Percentiles rank a stretch among this genome's conserved stretches.
phyloP scores from a whole-genome alignment of 2,329 filamentous ascomycete species.

The Cytospora mali region DNA sequence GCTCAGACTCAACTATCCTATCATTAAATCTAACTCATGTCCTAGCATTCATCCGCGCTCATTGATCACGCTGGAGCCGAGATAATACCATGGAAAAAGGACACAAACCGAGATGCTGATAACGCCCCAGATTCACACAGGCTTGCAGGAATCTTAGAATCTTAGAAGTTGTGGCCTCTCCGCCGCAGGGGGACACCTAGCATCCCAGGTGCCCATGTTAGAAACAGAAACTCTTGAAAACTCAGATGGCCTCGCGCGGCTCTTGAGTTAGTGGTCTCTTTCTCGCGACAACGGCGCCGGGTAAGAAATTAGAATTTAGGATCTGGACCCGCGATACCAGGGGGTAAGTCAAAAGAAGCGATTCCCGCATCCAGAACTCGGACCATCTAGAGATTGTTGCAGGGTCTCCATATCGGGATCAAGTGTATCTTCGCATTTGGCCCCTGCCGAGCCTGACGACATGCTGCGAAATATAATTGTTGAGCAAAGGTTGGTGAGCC shows the following conservation, averaged over 20 bases:
- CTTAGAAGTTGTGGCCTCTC: too few species aligned
- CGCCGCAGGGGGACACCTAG: slow-evolving; percentile 18
- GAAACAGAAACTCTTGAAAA: background rate
- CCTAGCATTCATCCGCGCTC: slow-evolving; percentile 6
- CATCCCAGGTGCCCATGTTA: background rate
- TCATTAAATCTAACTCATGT: slow-evolving; percentile 15
- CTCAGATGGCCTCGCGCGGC: background rate
- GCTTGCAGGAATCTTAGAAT: slow-evolving; percentile 2
- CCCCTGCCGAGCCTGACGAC: background rate
- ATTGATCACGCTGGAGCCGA: slow-evolving; percentile 22
- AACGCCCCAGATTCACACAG: background rate
- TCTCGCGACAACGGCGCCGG: slow-evolving; percentile 1
- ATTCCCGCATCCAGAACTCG: background rate
- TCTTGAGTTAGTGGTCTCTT: background rate
- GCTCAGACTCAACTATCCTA: slow-evolving; percentile 6
- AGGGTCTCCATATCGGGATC: slow-evolving; percentile 11
- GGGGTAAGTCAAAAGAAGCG: background rate
- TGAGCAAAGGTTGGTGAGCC: background rate
- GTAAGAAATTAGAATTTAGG: slow-evolving; percentile 2
- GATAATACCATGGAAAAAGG: slow-evolving; percentile 6
- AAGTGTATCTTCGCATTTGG: slow-evolving; percentile 9
- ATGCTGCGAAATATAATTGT: slow-evolving; percentile 12
- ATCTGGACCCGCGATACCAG: background rate
- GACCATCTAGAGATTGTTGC: slow-evolving; percentile 17
- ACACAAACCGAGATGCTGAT: slow-evolving; percentile 6